Conservation (phyloP, 2,329 filamentous ascomycete species). For the Cladosporium sphaerospermum region DNA sequence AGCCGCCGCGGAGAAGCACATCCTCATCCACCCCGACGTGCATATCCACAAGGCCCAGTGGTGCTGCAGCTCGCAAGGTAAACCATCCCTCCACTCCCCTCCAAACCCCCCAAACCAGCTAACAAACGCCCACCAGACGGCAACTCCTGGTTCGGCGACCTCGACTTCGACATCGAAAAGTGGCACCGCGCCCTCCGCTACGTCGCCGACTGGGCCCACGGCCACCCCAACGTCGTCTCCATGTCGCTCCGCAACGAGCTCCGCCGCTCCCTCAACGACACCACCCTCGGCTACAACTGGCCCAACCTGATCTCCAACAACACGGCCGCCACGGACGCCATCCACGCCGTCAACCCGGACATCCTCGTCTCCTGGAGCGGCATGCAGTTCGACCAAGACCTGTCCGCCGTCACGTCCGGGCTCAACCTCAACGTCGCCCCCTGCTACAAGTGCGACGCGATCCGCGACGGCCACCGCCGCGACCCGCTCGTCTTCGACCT, state of each 20-base stretch:
- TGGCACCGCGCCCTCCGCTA: slow-evolving; percentile 21
- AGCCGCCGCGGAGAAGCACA: slow-evolving; percentile 34
- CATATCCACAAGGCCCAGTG: slow-evolving; percentile 54
- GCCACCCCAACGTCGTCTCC: slow-evolving; percentile 21
- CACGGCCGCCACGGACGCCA: slow-evolving; percentile 21
- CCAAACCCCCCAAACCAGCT: background rate
- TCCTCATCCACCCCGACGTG: slow-evolving; percentile 57
- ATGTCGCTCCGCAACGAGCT: slow-evolving; percentile 24
- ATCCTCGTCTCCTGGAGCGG: slow-evolving; percentile 22
- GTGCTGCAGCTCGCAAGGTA: slow-evolving; percentile 46
- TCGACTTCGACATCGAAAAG: slow-evolving; percentile 20
- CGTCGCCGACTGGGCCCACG: slow-evolving; percentile 21
- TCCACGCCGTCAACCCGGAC: slow-evolving; percentile 20
- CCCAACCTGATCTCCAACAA: slow-evolving; percentile 20
- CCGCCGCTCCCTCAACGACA: slow-evolving; percentile 19
- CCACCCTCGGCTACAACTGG: slow-evolving; percentile 21
- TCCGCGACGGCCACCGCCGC: slow-evolving; percentile 38
- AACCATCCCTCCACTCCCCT: background rate
- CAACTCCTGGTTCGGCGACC: slow-evolving; percentile 51
- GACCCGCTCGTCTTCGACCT: slow-evolving; percentile 44
- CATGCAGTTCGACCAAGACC: slow-evolving; percentile 23
- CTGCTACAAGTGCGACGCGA: slow-evolving; percentile 36
- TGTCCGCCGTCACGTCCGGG: slow-evolving; percentile 27
- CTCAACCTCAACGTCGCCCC: slow-evolving; percentile 33
- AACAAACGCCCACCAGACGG: slow-evolving; percentile 37